phyloP scores from a whole-genome alignment of 768 basidiomycete species.

The Boletellus ananiceps region DNA sequence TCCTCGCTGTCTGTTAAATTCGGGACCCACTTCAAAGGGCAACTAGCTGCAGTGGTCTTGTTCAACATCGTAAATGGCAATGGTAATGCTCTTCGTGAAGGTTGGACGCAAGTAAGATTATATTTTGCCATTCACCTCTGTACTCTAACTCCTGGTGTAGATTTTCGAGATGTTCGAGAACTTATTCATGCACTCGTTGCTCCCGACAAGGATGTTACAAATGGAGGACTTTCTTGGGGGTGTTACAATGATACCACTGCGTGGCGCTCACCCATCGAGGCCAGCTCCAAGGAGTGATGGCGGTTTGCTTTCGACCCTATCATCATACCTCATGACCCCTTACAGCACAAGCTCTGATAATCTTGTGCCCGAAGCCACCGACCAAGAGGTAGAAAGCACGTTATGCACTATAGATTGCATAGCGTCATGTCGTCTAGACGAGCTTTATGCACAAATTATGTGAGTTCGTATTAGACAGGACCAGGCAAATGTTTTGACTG shows the following conservation, averaged over 20 bases:
- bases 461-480: conserved; percentile 38
- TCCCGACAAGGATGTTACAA: conserved; percentile 87
- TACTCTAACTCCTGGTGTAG: conserved; percentile 34
- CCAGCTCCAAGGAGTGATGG: conserved; percentile 68
- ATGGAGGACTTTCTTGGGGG: conserved; percentile 99
- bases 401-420: conserved; percentile 95
- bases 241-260: conserved; percentile 85
- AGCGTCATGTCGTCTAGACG: conserved; percentile 87
- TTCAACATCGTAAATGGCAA: conserved; percentile 98
- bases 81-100: conserved; percentile 87
- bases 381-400: conserved; percentile 89
- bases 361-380: conserved; percentile 81
- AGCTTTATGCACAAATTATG: conserved; percentile 92
- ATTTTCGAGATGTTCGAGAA: conserved; percentile 99
- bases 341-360: conserved; percentile 74
- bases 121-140: neutral
- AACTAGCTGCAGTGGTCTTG: conserved; percentile 92
- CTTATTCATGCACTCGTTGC: conserved; percentile 86
- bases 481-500: conserved; percentile 5
- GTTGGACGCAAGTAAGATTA: conserved; percentile 78
- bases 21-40: conserved; percentile 92
- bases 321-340: conserved; percentile 95
- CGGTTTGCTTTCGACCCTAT: conserved; percentile 90
- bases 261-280: conserved; percentile 63
- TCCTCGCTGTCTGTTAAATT: conserved; percentile 91